Percentiles rank a stretch among this genome's conserved stretches.
phyloP scores from a whole-genome alignment of 73 alveolate genomes.

The Symbiodinium pilosum region DNA sequence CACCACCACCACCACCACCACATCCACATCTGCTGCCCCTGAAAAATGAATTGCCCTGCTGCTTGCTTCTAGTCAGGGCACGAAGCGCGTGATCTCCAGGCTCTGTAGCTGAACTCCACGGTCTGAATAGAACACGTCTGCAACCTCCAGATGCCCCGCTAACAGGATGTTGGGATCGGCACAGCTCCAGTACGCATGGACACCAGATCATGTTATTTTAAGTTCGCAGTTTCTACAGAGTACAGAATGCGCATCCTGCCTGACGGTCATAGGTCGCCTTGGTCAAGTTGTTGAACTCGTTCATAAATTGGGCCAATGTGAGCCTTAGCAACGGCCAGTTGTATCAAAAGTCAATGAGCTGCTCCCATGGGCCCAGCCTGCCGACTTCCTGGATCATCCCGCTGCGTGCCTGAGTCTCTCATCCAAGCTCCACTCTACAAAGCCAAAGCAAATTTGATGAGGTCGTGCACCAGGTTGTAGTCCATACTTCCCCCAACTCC shows the following conservation, averaged over 20 bases:
- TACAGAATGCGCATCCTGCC: background rate
- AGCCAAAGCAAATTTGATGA: too few relatives aligned
- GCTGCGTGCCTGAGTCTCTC: constrained; percentile 17
- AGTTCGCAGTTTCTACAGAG: background rate
- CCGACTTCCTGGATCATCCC: constrained; percentile 77
- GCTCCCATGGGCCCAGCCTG: background rate
- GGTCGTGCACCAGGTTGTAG: too few relatives aligned
- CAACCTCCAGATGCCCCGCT: background rate
- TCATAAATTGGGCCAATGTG: constrained; percentile 70
- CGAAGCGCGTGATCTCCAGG: constrained; percentile 67
- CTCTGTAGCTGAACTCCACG: constrained; percentile 75
- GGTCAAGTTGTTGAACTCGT: constrained; percentile 56
- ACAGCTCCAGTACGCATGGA: background rate
- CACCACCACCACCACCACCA: too few relatives aligned
- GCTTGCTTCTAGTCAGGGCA: constrained; percentile 3
- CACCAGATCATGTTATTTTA: background rate
- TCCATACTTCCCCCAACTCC: too few relatives aligned
- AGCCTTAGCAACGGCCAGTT: background rate
- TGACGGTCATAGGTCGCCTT: background rate
- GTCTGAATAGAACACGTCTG: constrained; percentile 60
- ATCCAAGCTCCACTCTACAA: too few relatives aligned
- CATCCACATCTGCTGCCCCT: too few relatives aligned
- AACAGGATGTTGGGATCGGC: background rate
- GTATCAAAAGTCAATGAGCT: background rate
- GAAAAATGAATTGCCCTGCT: too few relatives aligned